Percentiles rank a stretch among this genome's conserved stretches.
Conservation (phyloP, 345 rosid genomes). For the Bruguiera parviflora region DNA sequence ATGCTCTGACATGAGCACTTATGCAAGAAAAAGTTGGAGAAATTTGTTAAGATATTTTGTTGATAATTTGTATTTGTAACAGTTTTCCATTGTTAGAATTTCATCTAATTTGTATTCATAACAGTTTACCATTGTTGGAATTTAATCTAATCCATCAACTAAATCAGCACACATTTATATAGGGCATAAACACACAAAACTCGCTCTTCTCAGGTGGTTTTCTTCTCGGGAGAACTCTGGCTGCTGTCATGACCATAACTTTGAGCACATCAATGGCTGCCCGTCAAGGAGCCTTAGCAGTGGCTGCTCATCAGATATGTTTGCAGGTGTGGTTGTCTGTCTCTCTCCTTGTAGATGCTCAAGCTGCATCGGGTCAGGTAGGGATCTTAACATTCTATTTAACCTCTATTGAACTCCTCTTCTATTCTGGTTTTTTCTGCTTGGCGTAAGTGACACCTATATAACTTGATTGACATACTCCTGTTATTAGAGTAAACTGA, state of each 20-base stretch:
- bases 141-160: neutral
- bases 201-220: slow-evolving; percentile 25
- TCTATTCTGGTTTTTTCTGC: too few relatives aligned
- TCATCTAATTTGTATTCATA: neutral
- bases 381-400: neutral
- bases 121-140: neutral
- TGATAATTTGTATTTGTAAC: neutral
- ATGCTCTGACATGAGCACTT: too few relatives aligned
- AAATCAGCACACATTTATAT: too few relatives aligned
- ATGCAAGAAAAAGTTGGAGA: too few relatives aligned
- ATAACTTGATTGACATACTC: neutral
- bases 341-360: slow-evolving; percentile 41
- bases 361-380: slow-evolving; percentile 39
- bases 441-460: too few relatives aligned
- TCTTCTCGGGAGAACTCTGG: slow-evolving; percentile 41
- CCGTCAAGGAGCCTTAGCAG: slow-evolving; percentile 35
- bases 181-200: too few relatives aligned
- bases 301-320: slow-evolving; percentile 45
- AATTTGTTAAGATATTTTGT: neutral
- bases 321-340: slow-evolving; percentile 41
- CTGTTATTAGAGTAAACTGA: too few relatives aligned
- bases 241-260: slow-evolving; percentile 35
- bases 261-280: slow-evolving; percentile 43
- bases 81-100: neutral
- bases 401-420: neutral